phyloP scores from a whole-genome alignment of 1,284 basidiomycete species.

The Apiotrichum mycotoxinovorans region DNA sequence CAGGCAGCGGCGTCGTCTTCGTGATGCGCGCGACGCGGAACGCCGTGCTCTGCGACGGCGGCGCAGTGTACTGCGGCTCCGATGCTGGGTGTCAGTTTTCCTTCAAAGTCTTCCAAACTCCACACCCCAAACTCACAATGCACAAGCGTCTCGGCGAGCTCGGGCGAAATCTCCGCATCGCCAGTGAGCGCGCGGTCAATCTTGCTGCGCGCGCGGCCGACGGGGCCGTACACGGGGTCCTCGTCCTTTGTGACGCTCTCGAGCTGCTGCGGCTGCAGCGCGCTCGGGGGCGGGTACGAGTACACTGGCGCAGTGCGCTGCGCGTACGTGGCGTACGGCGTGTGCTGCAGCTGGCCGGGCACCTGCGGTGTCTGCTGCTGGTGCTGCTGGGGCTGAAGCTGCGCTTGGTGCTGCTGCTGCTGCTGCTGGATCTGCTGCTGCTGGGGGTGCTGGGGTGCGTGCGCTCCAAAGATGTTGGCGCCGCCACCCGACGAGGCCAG shows the following conservation, averaged over 20 bases:
- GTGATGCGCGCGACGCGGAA: slow-evolving; percentile 26
- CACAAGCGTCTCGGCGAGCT: slow-evolving; percentile 27
- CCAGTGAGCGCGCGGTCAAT: slow-evolving; percentile 33
- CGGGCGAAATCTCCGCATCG: slow-evolving; percentile 42
- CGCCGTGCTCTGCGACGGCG: slow-evolving; percentile 18
- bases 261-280: slow-evolving; percentile 31
- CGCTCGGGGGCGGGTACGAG: background rate
- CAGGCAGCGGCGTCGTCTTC: slow-evolving; percentile 38
- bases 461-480: background rate
- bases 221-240: slow-evolving; percentile 41
- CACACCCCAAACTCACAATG: slow-evolving; percentile 19
- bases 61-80: slow-evolving; percentile 21
- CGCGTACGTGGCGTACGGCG: background rate
- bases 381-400: background rate
- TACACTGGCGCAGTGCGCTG: background rate
- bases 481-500: too few species aligned
- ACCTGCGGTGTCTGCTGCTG: background rate
- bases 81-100: slow-evolving; percentile 19
- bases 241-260: slow-evolving; percentile 38
- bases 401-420: background rate
- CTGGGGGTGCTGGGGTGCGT: background rate
- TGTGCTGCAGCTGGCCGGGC: background rate
- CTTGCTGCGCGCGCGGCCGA: slow-evolving; percentile 36
- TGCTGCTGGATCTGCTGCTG: background rate
- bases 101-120: too few species aligned